These are phyloP conservation scores for Immersiella caudata DNA, from an alignment of 495 filamentous ascomycete species.

Conservation along the genomic window DNA sequence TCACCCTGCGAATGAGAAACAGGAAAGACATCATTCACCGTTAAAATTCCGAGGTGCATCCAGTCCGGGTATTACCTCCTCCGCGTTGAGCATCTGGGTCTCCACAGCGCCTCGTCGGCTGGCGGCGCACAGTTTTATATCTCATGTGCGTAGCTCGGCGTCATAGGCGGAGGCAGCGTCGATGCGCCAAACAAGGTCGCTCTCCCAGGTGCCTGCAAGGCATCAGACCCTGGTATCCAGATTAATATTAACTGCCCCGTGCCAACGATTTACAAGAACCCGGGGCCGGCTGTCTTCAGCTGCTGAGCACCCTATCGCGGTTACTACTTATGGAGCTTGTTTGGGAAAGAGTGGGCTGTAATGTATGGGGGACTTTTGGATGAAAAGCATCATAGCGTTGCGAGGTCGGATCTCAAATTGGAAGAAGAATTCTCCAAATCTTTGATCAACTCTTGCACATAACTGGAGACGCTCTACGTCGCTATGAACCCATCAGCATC, in stretches of 20 bases:
- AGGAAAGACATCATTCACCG: slow-evolving; percentile 40
- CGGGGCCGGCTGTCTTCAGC: slow-evolving; percentile 44
- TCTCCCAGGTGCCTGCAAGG: slow-evolving; percentile 46
- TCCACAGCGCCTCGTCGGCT: slow-evolving; percentile 47
- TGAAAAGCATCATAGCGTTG: too few species aligned
- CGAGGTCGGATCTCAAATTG: too few species aligned
- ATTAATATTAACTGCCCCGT: slow-evolving; percentile 50
- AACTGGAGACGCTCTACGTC: too few species aligned
- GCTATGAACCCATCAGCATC: too few species aligned
- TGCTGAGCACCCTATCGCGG: too few species aligned
- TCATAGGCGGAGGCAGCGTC: slow-evolving; percentile 45
- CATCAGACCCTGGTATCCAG: slow-evolving; percentile 45
- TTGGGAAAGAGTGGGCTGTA: too few species aligned
- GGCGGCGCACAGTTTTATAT: slow-evolving; percentile 58
- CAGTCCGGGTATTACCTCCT: slow-evolving; percentile 59
- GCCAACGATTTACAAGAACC: slow-evolving; percentile 48
- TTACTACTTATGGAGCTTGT: too few species aligned
- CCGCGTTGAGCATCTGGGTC: slow-evolving; percentile 60
- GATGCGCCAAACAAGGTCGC: slow-evolving; percentile 41
- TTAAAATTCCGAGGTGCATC: slow-evolving; percentile 52
- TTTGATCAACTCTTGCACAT: too few species aligned
- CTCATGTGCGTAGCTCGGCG: slow-evolving; percentile 43
- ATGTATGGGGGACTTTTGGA: too few species aligned
- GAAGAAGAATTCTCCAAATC: too few species aligned
- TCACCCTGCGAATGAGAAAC: too few species aligned